A percentile compares a stretch with the other conserved stretches of the same genome.
These are phyloP conservation scores for Venturia nashicola DNA, from an alignment of 2,329 filamentous ascomycete genomes.

Conservation along the genomic window DNA sequence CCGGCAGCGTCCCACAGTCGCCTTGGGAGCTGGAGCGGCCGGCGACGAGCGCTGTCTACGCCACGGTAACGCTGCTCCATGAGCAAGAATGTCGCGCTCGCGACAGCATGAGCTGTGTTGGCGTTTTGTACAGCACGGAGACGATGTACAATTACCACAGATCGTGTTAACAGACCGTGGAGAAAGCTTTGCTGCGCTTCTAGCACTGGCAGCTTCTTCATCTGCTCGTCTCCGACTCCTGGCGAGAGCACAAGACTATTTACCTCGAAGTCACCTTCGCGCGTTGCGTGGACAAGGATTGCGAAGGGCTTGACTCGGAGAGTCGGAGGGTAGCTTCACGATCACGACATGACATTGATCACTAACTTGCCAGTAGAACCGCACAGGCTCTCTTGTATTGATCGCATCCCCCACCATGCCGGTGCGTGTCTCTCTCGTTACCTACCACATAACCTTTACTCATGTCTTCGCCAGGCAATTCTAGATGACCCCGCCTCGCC, in stretches of 20 bases:
- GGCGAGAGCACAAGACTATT: neutral
- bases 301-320: neutral
- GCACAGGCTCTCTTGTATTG: neutral
- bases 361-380: neutral
- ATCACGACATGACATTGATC: neutral
- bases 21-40: neutral
- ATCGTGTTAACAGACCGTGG: neutral
- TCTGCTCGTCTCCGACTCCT: neutral
- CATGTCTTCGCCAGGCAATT: constrained; percentile 40
- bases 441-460: neutral
- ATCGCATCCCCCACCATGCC: neutral
- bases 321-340: too few relatives aligned
- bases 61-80: neutral
- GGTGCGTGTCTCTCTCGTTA: neutral
- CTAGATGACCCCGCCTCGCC: constrained; percentile 63
- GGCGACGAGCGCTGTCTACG: neutral
- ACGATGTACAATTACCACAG: neutral
- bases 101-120: neutral
- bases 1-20: neutral
- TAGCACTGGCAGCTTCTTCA: neutral
- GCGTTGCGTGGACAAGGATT: neutral
- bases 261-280: neutral
- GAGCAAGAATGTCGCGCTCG: neutral
- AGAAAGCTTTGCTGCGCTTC: neutral
- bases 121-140: neutral